Conservation (phyloP, 1,284 basidiomycete species). For the Pyrrhoderma lamaoense region DNA sequence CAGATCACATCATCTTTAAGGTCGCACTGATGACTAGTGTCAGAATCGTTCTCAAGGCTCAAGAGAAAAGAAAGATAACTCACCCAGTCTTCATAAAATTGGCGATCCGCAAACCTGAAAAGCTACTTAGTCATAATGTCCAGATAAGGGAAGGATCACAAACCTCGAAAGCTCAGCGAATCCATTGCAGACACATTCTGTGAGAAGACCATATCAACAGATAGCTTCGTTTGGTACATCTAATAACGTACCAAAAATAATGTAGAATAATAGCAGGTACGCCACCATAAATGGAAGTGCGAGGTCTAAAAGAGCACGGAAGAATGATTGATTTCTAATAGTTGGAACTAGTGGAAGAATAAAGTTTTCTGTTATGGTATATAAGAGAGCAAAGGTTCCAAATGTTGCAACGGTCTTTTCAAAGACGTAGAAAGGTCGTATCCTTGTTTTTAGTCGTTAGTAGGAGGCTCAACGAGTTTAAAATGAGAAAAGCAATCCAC, state of each 20-base stretch:
- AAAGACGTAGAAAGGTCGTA: constrained; percentile 86
- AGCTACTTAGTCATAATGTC: constrained; percentile 6
- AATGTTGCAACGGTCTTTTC: constrained; percentile 95
- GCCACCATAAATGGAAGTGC: constrained; percentile 90
- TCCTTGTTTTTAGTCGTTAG: constrained; percentile 36
- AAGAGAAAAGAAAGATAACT: constrained; percentile 15
- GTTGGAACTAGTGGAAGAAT: constrained; percentile 79
- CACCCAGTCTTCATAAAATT: constrained; percentile 96
- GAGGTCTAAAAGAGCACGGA: constrained; percentile 76
- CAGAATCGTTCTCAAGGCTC: too few species aligned
- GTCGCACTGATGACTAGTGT: too few species aligned
- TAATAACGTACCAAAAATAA: constrained; percentile 70
- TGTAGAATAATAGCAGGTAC: constrained; percentile 76
- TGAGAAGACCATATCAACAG: constrained; percentile 18
- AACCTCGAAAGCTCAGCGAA: constrained; percentile 90
- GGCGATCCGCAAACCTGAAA: constrained; percentile 83
- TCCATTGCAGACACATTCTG: constrained; percentile 92
- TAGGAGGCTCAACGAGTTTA: not conserved
- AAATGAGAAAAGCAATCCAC: constrained; percentile 36
- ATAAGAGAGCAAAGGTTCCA: constrained; percentile 90
- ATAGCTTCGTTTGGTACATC: too few species aligned
- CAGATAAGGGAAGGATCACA: constrained; percentile 25
- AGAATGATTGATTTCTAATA: constrained; percentile 59
- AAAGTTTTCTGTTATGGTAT: constrained; percentile 89
- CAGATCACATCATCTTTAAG: too few species aligned